These are phyloP conservation scores for Penicillium manginii DNA, from an alignment of 495 filamentous ascomycete genomes.

Conservation along the genomic window DNA sequence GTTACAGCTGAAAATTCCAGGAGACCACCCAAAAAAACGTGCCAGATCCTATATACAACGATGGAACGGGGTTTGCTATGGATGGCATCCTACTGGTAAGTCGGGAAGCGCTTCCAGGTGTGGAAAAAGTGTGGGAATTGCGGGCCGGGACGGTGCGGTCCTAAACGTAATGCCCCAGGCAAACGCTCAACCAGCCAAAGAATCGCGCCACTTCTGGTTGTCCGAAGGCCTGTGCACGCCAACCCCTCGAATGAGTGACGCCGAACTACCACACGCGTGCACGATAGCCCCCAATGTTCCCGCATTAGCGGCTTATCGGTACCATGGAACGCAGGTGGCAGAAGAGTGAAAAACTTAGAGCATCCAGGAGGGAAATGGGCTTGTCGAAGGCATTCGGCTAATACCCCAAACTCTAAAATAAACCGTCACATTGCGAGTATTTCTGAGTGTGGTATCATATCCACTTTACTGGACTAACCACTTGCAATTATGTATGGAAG, in stretches of 20 bases:
- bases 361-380: not conserved
- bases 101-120: not conserved
- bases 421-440: not conserved
- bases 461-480: too few relatives aligned
- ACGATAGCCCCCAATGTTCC: not conserved
- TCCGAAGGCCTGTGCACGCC: not conserved
- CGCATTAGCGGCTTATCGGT: not conserved
- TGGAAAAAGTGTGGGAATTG: not conserved
- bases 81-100: too few relatives aligned
- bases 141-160: too few relatives aligned
- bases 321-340: not conserved
- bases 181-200: not conserved
- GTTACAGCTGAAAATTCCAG: too few relatives aligned
- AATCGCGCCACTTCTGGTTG: not conserved
- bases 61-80: too few relatives aligned
- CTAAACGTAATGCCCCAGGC: not conserved
- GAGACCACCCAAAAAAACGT: too few relatives aligned
- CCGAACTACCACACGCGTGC: not conserved
- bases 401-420: not conserved
- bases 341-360: not conserved
- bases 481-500: too few relatives aligned
- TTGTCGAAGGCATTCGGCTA: not conserved
- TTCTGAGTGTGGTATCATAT: too few relatives aligned
- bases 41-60: too few relatives aligned
- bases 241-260: not conserved